Evolutionary conservation across 345 rosid species (phyloP).

Genomic region (Hirschfeldia incana): DNA sequence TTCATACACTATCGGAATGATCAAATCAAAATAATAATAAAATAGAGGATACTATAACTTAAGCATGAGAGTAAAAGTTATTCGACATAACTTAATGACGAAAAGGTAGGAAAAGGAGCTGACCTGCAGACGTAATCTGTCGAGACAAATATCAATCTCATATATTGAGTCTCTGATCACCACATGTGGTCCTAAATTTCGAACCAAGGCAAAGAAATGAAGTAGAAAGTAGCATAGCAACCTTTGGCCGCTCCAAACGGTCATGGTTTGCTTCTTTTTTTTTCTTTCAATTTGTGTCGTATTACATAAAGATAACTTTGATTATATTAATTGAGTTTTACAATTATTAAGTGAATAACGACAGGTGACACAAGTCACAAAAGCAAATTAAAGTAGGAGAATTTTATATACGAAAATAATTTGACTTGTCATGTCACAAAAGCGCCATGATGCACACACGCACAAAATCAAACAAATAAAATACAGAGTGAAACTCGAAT

Average conservation of each 20-base stretch:
- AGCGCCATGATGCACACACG: conserved; percentile 24
- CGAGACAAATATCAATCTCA: conserved; percentile 30
- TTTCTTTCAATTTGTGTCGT: conserved; percentile 22
- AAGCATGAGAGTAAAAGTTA: conserved; percentile 37
- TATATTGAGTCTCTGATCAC: conserved; percentile 27
- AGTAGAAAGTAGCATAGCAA: conserved; percentile 35
- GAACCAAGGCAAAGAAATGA: conserved; percentile 29
- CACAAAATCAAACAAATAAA: neutral
- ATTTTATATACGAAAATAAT: conserved; percentile 21
- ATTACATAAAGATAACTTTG: conserved; percentile 37
- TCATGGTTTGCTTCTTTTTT: conserved; percentile 29
- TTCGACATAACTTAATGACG: conserved; percentile 36
- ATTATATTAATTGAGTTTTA: conserved; percentile 1
- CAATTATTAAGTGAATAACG: conserved; percentile 35
- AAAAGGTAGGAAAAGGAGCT: conserved; percentile 32
- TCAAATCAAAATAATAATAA: neutral
- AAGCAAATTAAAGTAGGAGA: conserved; percentile 17
- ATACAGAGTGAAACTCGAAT: conserved; percentile 42
- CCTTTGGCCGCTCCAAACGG: conserved; percentile 57
- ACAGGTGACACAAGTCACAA: conserved; percentile 35
- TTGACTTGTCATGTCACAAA: conserved; percentile 35
- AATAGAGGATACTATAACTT: conserved; percentile 20
- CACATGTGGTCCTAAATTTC: conserved; percentile 43
- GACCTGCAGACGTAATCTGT: conserved; percentile 41
- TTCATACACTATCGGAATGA: neutral